Evolutionary conservation across 805 yeast species (phyloP).

Genomic region (Nakazawaea sp.): DNA sequence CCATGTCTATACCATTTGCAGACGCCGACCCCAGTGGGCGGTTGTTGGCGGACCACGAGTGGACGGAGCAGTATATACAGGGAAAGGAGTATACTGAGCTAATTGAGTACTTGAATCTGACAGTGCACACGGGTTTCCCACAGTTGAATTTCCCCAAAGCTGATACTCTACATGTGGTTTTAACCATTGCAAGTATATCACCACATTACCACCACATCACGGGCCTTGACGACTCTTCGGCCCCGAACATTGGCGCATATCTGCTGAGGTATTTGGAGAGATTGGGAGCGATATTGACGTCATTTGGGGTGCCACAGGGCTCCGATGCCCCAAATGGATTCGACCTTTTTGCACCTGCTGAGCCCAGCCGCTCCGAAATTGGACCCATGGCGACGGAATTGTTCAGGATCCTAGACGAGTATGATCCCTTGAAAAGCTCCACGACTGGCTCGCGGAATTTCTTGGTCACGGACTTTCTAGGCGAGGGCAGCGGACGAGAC

Average conservation of each 20-base stretch:
- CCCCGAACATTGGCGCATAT: background rate
- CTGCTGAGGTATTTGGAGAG: background rate
- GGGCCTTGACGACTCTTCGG: background rate
- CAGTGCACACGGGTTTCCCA: slow-evolving; percentile 18
- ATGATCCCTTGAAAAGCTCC: no score
- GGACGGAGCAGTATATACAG: slow-evolving; percentile 13
- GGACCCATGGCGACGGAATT: no score
- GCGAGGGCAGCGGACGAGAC: no score
- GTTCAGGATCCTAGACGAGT: no score
- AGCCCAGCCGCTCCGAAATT: no score
- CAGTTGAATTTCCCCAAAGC: slow-evolving; percentile 23
- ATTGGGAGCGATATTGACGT: background rate
- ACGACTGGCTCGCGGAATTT: no score
- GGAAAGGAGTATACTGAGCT: slow-evolving; percentile 26
- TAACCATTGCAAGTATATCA: slow-evolving; percentile 30
- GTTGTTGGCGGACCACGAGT: no score
- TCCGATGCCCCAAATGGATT: no score
- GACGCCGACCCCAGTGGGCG: no score
- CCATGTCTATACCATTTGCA: no score
- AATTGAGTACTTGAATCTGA: slow-evolving; percentile 27
- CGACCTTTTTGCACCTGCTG: no score
- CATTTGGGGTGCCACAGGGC: background rate
- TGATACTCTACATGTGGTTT: slow-evolving; percentile 24
- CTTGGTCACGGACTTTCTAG: no score
- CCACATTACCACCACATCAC: slow-evolving; percentile 17